These are phyloP conservation scores for Diversispora eburnea DNA, from an alignment of 192 early-diverging fungal genomes.

Conservation along the genomic window DNA sequence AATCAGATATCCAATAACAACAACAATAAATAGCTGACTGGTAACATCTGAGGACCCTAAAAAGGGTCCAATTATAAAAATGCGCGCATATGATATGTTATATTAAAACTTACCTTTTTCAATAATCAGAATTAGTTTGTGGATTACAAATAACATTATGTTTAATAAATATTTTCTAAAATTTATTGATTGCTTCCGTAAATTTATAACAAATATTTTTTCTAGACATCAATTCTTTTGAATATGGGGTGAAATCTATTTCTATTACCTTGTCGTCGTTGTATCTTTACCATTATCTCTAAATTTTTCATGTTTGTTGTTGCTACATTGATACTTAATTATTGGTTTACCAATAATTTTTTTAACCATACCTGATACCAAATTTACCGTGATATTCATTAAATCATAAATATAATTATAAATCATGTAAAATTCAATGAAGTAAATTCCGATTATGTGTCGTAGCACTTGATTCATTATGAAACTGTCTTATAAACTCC, in stretches of 20 bases:
- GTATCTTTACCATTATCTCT: not conserved
- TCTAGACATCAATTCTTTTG: constrained; percentile 91
- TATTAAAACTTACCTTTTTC: constrained; percentile 70
- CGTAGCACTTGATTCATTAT: constrained; percentile 96
- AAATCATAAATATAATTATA: constrained; percentile 97
- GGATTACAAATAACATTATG: constrained; percentile 91
- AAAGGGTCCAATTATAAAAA: no score
- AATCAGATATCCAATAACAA: no score
- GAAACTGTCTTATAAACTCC: constrained; percentile 98
- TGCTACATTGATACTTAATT: constrained; percentile 82
- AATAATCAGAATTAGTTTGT: constrained; percentile 88
- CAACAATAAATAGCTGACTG: no score
- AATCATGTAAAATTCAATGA: constrained; percentile 99
- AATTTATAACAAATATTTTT: no score
- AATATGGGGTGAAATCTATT: constrained; percentile 95
- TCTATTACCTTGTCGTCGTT: constrained; percentile 67
- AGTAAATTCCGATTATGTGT: constrained; percentile 99
- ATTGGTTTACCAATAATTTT: constrained; percentile 85
- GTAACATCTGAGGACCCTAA: no score
- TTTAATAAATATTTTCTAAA: constrained; percentile 87
- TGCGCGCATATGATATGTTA: no score
- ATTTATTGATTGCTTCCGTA: constrained; percentile 81
- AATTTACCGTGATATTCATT: constrained; percentile 89
- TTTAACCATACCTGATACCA: constrained; percentile 86
- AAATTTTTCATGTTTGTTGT: no score